Conservation (phyloP, 192 early-diverging fungal genomes). For the Phlyctochytrium arcticum region DNA sequence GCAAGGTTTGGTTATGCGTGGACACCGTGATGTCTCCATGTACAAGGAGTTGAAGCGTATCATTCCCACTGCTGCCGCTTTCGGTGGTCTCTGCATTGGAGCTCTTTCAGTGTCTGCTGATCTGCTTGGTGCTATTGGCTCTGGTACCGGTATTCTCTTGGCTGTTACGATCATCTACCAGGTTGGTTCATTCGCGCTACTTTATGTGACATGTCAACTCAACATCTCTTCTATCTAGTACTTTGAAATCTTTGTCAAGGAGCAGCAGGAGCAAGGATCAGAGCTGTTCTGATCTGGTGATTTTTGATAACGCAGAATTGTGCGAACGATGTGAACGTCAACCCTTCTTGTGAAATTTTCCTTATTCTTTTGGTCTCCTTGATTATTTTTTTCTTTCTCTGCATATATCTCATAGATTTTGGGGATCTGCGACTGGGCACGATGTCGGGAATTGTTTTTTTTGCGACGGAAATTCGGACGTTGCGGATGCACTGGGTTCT, state of each 20-base stretch:
- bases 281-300: slow-evolving; percentile 30
- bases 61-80: slow-evolving; percentile 95
- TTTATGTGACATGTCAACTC: background rate
- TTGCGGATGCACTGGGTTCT: no score
- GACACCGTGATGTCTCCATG: slow-evolving; percentile 91
- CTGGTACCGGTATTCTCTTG: slow-evolving; percentile 97
- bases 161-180: slow-evolving; percentile 99
- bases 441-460: no score
- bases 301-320: no score
- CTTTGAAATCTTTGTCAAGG: slow-evolving; percentile 96
- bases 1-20: slow-evolving; percentile 92
- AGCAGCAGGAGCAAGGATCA: slow-evolving; percentile 63
- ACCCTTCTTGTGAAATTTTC: no score
- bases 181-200: slow-evolving; percentile 8
- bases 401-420: no score
- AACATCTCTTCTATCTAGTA: slow-evolving; percentile 39
- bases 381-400: no score
- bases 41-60: slow-evolving; percentile 99
- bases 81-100: slow-evolving; percentile 96
- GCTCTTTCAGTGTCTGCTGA: slow-evolving; percentile 94
- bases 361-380: no score
- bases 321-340: no score
- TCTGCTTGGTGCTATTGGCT: slow-evolving; percentile 95
- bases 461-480: no score
- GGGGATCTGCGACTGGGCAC: no score